A percentile compares a stretch with the other conserved stretches of the same genome.
Evolutionary conservation across 441 rosid genomes (phyloP).

Genomic region (Euphorbia corollata): DNA sequence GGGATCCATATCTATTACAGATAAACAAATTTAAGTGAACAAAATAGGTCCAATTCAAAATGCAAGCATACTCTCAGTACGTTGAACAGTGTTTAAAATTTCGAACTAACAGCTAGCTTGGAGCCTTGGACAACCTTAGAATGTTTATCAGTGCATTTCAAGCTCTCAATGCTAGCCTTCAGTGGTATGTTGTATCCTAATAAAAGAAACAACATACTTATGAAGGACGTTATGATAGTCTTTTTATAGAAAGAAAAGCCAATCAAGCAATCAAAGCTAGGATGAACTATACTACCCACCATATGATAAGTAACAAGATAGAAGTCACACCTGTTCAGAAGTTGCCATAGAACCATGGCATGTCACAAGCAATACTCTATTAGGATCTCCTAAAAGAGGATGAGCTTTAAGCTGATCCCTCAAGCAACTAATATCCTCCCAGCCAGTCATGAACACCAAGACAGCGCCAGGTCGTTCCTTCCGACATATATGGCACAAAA

Average conservation of each 20-base stretch:
- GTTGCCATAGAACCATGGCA: conserved; percentile 99
- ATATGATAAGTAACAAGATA: not conserved
- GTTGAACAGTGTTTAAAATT: not conserved
- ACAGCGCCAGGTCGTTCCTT: conserved; percentile 93
- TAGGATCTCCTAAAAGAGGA: conserved; percentile 97
- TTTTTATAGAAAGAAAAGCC: not conserved
- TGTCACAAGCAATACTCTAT: conserved; percentile 75
- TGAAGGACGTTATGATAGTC: not conserved
- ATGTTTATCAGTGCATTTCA: not conserved
- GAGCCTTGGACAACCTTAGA: not conserved
- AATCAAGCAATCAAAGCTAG: not conserved
- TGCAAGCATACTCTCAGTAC: not conserved
- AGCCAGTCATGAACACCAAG: conserved; percentile 95
- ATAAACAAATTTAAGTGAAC: not conserved
- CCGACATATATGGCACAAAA: conserved; percentile 89
- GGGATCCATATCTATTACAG: not conserved
- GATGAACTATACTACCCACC: not conserved
- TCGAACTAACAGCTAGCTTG: not conserved
- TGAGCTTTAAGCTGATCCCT: conserved; percentile 95
- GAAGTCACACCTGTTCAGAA: conserved; percentile 68
- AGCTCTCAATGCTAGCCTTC: not conserved
- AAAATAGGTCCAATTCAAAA: not conserved
- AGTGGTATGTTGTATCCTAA: no score
- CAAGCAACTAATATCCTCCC: conserved; percentile 95
- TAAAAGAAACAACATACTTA: not conserved